A percentile compares a stretch with the other conserved stretches of the same genome.
phyloP scores from a whole-genome alignment of 768 basidiomycete species.

The Clitopilus hobsonii region DNA sequence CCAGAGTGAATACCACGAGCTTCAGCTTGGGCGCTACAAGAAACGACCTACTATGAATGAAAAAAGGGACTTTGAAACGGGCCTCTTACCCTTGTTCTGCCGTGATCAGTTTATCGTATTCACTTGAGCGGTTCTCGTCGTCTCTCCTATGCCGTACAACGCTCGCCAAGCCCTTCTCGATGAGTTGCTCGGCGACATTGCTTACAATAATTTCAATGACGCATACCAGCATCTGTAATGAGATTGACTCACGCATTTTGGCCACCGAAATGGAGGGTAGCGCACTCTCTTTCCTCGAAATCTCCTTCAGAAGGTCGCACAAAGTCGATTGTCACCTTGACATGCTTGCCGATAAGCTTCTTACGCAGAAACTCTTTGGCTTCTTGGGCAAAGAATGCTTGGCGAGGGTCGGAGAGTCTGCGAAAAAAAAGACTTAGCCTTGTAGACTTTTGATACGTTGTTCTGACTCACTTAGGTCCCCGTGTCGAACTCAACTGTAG shows the following conservation, averaged over 20 bases:
- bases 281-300: constrained; percentile 90
- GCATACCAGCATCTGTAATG: not conserved
- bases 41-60: too few relatives aligned
- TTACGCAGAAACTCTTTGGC: constrained; percentile 92
- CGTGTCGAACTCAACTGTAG: constrained; percentile 86
- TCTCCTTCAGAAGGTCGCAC: constrained; percentile 89
- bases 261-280: constrained; percentile 79
- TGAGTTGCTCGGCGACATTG: constrained; percentile 88
- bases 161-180: constrained; percentile 89
- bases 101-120: constrained; percentile 93
- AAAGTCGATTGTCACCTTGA: constrained; percentile 84
- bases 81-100: constrained; percentile 83
- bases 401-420: constrained; percentile 81
- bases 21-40: constrained; percentile 68
- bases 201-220: constrained; percentile 31
- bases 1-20: constrained; percentile 85
- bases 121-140: constrained; percentile 93
- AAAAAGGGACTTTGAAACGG: too few relatives aligned
- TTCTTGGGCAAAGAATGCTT: constrained; percentile 86
- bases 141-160: constrained; percentile 91
- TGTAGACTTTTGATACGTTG: not conserved
- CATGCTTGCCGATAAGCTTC: constrained; percentile 85
- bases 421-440: not conserved
- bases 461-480: constrained; percentile 61
- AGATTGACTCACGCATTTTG: constrained; percentile 62